Evolutionary conservation across 1,139 yeast species (phyloP), one percentile per base, ranked within the genome.

Genomic region (Suhomyces kunorum): DNA sequence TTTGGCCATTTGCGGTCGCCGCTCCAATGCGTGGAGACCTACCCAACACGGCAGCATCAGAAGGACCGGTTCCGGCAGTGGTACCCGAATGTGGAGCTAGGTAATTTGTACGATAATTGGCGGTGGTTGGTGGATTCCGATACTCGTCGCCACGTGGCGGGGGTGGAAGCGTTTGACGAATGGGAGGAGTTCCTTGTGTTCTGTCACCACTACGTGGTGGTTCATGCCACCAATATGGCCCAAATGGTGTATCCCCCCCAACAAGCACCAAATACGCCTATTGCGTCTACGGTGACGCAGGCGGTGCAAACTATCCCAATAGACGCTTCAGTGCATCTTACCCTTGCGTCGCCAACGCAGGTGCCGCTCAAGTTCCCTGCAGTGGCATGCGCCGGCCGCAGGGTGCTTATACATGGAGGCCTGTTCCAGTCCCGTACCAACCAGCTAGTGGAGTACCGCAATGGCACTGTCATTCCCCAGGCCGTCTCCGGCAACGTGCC

Each of bases 131-230:
- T 81, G 4, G 58, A 71, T 7, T 51, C 52, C 2, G 67, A 64
- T 0, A 57, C 66, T n/a, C 79, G 76, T 51, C 31, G 46, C 0
- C 59, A 63, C 36, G 74, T 87, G 13, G 70, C 68, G 11, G 41
- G 57, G 2, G 71, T 83, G 19, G 95, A 87, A 56, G 77, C 76
- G 7, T 87, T 87, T 59, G 95, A 87, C 56, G 95, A 87, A 60
- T 77, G 87, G 80, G 95, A 87, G 59, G 95, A 87, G 58, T 86
- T 86, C 48, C 74, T 82, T 20, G 58, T 84, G 13, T 87, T 85
- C 54, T 81, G 89, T 47, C 94, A 85, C 51, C 94, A 86, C 56
- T 87, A 87, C 55, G 69, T 82, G 28, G 68, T 84, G 24, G 67
- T 83, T 4, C 89, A 84, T 58, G 87, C 89, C 1, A 71, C 81